Evolutionary conservation across 495 filamentous ascomycete genomes (phyloP).

Genomic region (Thermochaetoides thermophila): DNA sequence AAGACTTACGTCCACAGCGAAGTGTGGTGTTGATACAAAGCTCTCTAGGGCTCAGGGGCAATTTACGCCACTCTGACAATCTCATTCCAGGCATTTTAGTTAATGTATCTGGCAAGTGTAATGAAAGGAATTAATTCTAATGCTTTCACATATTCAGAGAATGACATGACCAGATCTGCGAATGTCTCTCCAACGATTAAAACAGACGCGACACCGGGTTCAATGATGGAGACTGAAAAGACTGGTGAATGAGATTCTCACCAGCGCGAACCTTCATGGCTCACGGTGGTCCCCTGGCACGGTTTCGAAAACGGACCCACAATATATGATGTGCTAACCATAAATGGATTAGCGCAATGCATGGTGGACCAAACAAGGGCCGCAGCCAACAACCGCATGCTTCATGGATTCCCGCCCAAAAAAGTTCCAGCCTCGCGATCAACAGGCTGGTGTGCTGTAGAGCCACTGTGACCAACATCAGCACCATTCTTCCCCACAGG

Average conservation of each 20-base stretch:
- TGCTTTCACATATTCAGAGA: neutral
- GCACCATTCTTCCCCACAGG: constrained; percentile 1
- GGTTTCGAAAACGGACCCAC: too few relatives aligned
- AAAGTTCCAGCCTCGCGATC: constrained; percentile 29
- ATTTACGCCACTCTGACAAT: constrained; percentile 59
- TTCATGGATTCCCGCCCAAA: constrained; percentile 10
- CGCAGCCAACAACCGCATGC: constrained; percentile 1
- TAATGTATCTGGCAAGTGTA: neutral
- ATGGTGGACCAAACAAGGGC: too few relatives aligned
- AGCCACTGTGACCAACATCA: too few relatives aligned
- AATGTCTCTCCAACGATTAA: neutral
- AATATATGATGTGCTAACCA: constrained; percentile 10
- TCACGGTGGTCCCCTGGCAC: too few relatives aligned
- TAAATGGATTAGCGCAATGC: constrained; percentile 8
- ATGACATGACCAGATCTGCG: neutral
- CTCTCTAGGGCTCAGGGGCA: constrained; percentile 65
- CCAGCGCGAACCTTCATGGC: too few relatives aligned
- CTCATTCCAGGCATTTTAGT: too few relatives aligned
- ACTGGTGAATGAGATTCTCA: too few relatives aligned
- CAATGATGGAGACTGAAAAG: too few relatives aligned
- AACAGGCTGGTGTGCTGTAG: too few relatives aligned
- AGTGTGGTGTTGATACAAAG: constrained; percentile 84
- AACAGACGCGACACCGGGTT: too few relatives aligned
- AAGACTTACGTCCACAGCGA: constrained; percentile 50
- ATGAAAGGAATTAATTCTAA: neutral